Base-by-base conservation (phyloP, 805 yeast genomes). In the Phaffomyces thermotolerans region DNA sequence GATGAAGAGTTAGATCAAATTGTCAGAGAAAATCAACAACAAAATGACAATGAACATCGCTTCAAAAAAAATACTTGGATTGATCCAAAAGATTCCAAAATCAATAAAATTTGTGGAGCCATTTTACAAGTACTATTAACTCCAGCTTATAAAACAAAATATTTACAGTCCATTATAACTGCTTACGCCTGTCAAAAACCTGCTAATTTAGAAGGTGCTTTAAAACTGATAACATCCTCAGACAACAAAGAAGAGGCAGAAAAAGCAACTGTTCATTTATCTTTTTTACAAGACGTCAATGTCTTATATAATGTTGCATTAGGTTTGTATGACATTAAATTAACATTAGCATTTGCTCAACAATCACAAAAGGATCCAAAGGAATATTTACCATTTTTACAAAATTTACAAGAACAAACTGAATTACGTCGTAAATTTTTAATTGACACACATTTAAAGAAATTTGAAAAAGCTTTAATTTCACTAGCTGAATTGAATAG, bases 301-400 rank as follows among this genome's bases (percentile, higher is more conserved):
- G 68, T 76, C 47, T 71, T 93, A 18, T 93, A 91, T 64, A 73
- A 80, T 39, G 79, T 81, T 17, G 84, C 97, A 0, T 72, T 93
- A 45, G 84, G 95, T 2, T 67, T 84, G 18, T 93, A 93, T 57
- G 84, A 93, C 59, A 80, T 93, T 35, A 80, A 81, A 44, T 68
- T 91, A 54, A 78, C 98, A 0, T 71, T 93, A 45, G 72, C 75
- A 12, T 81, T 93, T 46, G 99, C 99, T 0, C 98, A 95, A 60
- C 93, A 89, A 57, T 89, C 97, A 0, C 98, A 91, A 63, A 90
- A 84, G 72, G 99, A 93, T 66, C 99, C 99, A 22, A 88, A 90
- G 57, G 99, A 93, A 63, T 93, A 93, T 54, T 67, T 93, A 41
- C 96, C 99, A 41, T 93, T 93, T 63, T 71, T 93, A 51, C 95